Evolutionary conservation across 2,329 filamentous ascomycete genomes (phyloP), one percentile per base, ranked within the genome.

Genomic region (Calonectria pseudoturangicola): DNA sequence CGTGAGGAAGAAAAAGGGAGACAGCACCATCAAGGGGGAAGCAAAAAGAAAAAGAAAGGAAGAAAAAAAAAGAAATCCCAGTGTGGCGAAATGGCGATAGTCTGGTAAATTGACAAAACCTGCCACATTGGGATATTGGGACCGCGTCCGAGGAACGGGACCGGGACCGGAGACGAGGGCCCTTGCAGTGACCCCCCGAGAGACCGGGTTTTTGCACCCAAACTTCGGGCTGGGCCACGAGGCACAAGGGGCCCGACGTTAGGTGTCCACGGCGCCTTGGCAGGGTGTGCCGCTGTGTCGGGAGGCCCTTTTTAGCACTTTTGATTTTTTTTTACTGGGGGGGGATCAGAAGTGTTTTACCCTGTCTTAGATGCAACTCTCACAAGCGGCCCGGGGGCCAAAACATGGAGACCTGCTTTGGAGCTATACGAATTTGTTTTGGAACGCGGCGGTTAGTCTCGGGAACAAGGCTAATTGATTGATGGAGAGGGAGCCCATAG

Each of bases 251-350:
- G 62, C 25, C 64, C 64, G 27, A 30, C 48, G 66, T 41, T 65
- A 25, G 66, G 62, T 41, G 36, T 25, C 39, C 54, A 60, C 33
- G 54, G 41, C 41, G 41, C 15, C 50, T 54, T 41, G 60, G 67
- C 75, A 76, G 73, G 75, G 74, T 71, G 76, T 78, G 73, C 76
- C 75, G 12, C 63, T 71, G 50, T 50, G 72, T 77, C 75, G 75
- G 76, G 75, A 48, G 64, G 58, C 25, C 27, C 27, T 28, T 43
- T 63, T 47, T 47, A 30, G 39, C 45, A 28, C 39, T 63, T 54
- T 54, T 54, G 25, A 15, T 12, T 30, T 25, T 33, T 30, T 15
- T n/a, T 21, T 25, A 2, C 50, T 54, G 45, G 45, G n/a, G 54
- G 54, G 54, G 54, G 33, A 58, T 58, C 33, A 58, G 54, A 58